Evolutionary conservation across 2,329 filamentous ascomycete species (phyloP).

Genomic region (Alternaria sp.): DNA sequence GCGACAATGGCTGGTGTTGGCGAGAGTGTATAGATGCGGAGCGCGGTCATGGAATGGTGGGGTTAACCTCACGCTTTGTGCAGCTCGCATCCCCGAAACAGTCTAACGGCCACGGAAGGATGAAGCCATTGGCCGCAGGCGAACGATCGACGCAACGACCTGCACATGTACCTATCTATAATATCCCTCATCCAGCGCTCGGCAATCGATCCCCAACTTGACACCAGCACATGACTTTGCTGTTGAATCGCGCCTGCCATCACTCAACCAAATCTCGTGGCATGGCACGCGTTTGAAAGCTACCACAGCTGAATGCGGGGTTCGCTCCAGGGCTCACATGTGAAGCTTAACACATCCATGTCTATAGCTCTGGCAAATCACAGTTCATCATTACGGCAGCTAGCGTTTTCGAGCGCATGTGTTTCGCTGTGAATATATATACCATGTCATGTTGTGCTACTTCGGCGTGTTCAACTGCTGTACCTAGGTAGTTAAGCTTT

Average conservation of each 20-base stretch:
- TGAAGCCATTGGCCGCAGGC: slow-evolving; percentile 29
- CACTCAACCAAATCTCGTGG: background rate
- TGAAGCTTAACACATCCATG: slow-evolving; percentile 28
- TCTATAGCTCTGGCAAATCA: slow-evolving; percentile 30
- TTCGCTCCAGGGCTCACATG: slow-evolving; percentile 21
- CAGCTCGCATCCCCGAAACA: slow-evolving; percentile 24
- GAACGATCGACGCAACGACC: slow-evolving; percentile 26
- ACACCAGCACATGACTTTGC: background rate
- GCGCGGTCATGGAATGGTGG: slow-evolving; percentile 45
- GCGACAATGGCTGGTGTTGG: slow-evolving; percentile 37
- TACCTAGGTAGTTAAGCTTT: background rate
- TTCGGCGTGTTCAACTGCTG: background rate
- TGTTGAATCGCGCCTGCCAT: background rate
- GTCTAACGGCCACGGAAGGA: slow-evolving; percentile 19
- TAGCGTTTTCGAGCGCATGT: slow-evolving; percentile 16
- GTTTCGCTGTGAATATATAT: slow-evolving; percentile 9
- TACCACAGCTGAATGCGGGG: slow-evolving; percentile 28
- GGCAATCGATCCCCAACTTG: background rate
- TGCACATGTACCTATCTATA: slow-evolving; percentile 18
- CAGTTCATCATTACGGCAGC: slow-evolving; percentile 2
- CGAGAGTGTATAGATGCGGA: slow-evolving; percentile 23
- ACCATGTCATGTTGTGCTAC: slow-evolving; percentile 3
- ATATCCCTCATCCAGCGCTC: slow-evolving; percentile 13
- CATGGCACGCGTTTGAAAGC: background rate
- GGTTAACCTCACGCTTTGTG: slow-evolving; percentile 41